Evolutionary conservation across 805 yeast genomes (phyloP), one percentile per base, ranked within the genome.

Genomic region (Blastobotrys parvus): DNA sequence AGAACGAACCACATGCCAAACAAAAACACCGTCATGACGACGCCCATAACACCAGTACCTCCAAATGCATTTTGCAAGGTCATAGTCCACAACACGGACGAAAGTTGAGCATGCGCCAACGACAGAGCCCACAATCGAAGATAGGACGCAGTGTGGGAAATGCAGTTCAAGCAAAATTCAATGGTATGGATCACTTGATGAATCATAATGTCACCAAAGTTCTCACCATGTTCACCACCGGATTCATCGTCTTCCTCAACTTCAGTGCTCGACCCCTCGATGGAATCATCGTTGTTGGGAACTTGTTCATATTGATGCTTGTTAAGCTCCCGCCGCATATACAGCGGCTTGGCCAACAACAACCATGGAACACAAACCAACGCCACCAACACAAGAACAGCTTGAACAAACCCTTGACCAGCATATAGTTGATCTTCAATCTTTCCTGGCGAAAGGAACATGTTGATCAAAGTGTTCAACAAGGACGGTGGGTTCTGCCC

Each of bases 151-250:
- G 98, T 90, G 63, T 90, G 98, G n/a, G 96, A 86, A 25, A 90
- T 95, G 70, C 96, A 85, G 65, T 92, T 92, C 59, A 90, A 73
- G 60, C 98, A 90, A 67, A 92, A 90, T 70, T 90, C 98, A 60
- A 90, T 90, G 8, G 98, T 92, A 64, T 92, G 97, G 54, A 90
- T 90, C 19, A 90, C 95, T 66, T 90, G 98, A 64, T 90, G 96
- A 54, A 90, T 90, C 81, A 90, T 82, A 27, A 92, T 77, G 57
- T 90, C 98, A 38, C 97, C 97, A 60, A 90, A 85, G 56, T 80
- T 81, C 36, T 67, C 80, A 72, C 68, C 77, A 16, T 74, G 82
- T 38, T 69, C 75, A 30, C 69, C 78, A 35, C 72, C 77, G 36
- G 69, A 78, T 36, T 37, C 58, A 18, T 49, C 58, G n/a, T 56